Evolutionary conservation across 495 filamentous ascomycete genomes (phyloP).

Genomic region (Hapsidospora chrysogenum): DNA sequence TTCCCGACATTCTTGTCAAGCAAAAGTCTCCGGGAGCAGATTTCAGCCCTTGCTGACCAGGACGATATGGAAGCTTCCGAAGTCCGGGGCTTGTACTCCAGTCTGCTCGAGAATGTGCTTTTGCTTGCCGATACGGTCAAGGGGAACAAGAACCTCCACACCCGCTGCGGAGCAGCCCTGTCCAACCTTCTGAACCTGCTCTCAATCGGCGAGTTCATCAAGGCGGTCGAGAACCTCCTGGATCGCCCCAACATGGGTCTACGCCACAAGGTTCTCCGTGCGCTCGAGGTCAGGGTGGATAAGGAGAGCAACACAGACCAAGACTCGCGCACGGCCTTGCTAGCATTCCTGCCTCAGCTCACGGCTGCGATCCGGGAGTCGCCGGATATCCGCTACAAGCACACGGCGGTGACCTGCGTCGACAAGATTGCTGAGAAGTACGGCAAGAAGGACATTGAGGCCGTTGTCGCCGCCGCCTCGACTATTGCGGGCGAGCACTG

Average conservation of each 20-base stretch:
- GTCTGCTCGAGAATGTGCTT: conserved; percentile 50
- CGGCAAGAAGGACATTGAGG: conserved; percentile 64
- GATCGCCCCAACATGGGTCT: conserved; percentile 52
- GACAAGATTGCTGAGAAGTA: conserved; percentile 84
- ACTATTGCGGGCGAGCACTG: conserved; percentile 62
- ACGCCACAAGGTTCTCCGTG: conserved; percentile 60
- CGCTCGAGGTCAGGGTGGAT: conserved; percentile 58
- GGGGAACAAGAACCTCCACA: conserved; percentile 41
- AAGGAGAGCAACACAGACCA: conserved; percentile 47
- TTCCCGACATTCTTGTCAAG: conserved; percentile 35
- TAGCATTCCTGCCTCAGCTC: conserved; percentile 64
- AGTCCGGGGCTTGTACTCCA: conserved; percentile 50
- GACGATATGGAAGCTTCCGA: conserved; percentile 42
- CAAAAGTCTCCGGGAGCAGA: conserved; percentile 27
- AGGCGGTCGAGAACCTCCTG: conserved; percentile 63
- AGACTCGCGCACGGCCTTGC: conserved; percentile 46
- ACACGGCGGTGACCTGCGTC: conserved; percentile 68
- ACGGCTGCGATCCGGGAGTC: conserved; percentile 56
- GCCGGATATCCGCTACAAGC: conserved; percentile 54
- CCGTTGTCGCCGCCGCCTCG: conserved; percentile 46
- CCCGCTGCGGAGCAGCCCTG: conserved; percentile 50
- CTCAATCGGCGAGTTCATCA: conserved; percentile 70
- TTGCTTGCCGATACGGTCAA: conserved; percentile 42
- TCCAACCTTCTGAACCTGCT: conserved; percentile 60
- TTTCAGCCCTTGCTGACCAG: conserved; percentile 27